A percentile compares a stretch with the other conserved stretches of the same genome.
Evolutionary conservation across 257 asterid species (phyloP).

Genomic region (Fraxinus anomala): DNA sequence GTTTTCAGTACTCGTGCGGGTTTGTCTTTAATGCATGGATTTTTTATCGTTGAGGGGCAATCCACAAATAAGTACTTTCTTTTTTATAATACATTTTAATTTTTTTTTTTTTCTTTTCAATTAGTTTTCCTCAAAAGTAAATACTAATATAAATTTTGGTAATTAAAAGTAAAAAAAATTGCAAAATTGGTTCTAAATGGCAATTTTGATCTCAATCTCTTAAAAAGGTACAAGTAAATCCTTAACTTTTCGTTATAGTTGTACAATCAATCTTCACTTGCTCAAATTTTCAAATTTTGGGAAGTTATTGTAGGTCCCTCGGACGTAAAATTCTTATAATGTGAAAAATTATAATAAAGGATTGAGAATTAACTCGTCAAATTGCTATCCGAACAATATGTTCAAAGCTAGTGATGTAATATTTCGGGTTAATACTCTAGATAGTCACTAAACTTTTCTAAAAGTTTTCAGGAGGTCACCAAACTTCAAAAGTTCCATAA

Average conservation of each 20-base stretch:
- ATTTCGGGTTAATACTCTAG: too few relatives aligned
- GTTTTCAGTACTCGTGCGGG: not conserved
- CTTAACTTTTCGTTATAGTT: not conserved
- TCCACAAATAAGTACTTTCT: not conserved
- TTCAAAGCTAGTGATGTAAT: not conserved
- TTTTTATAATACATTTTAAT: not conserved
- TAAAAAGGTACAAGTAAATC: not conserved
- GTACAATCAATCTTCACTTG: not conserved
- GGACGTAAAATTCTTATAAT: too few relatives aligned
- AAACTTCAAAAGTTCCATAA: too few relatives aligned
- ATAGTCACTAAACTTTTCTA: too few relatives aligned
- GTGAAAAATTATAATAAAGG: too few relatives aligned
- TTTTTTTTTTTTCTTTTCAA: too few relatives aligned
- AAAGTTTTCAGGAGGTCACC: too few relatives aligned
- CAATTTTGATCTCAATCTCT: not conserved
- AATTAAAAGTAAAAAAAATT: not conserved
- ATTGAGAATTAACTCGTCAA: not conserved
- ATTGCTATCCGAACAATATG: not conserved
- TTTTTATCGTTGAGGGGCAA: not conserved
- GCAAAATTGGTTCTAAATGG: not conserved
- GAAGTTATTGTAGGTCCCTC: not conserved
- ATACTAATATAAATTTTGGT: too few relatives aligned
- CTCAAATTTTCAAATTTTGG: not conserved
- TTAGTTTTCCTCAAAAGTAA: too few relatives aligned
- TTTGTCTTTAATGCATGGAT: not conserved